These are phyloP conservation scores for Globisporangium paddicum DNA, from an alignment of 352 stramenopile species.

Conservation along the genomic window DNA sequence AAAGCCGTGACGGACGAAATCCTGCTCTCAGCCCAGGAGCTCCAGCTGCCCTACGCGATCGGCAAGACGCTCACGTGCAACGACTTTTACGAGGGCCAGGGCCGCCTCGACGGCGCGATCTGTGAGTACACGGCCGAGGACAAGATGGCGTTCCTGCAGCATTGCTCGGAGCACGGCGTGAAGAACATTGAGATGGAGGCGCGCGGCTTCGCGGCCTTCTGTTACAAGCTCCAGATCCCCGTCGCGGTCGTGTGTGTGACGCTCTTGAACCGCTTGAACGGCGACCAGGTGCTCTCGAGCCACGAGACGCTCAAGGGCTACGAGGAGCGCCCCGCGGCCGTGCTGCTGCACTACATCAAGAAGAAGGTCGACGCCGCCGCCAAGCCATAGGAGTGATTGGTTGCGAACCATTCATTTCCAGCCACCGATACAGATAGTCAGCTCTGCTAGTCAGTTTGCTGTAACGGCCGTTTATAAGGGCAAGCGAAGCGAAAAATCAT, in stretches of 20 bases:
- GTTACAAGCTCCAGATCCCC: conserved; percentile 75
- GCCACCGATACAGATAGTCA: background rate
- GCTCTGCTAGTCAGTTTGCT: background rate
- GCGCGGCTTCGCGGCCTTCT: conserved; percentile 64
- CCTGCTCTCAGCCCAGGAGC: conserved; percentile 33
- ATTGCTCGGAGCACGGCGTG: conserved; percentile 43
- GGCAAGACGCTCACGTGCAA: conserved; percentile 84
- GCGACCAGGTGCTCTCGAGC: conserved; percentile 62
- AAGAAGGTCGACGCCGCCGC: conserved; percentile 25
- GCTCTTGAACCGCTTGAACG: conserved; percentile 73
- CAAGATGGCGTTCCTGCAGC: conserved; percentile 69
- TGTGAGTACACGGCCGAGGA: conserved; percentile 77
- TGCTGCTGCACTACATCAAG: conserved; percentile 79
- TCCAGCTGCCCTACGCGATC: conserved; percentile 49
- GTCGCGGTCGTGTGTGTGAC: conserved; percentile 69
- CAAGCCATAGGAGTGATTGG: conserved; percentile 5
- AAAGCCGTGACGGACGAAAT: conserved; percentile 57
- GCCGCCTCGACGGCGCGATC: conserved; percentile 76
- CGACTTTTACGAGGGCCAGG: conserved; percentile 84
- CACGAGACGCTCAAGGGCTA: conserved; percentile 60
- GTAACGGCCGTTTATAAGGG: no score
- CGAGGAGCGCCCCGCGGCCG: conserved; percentile 46
- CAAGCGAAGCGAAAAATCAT: background rate
- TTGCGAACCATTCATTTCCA: background rate
- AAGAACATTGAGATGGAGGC: conserved; percentile 88